Evolutionary conservation across 2,329 filamentous ascomycete genomes (phyloP).

Genomic region (Capronia americana): DNA sequence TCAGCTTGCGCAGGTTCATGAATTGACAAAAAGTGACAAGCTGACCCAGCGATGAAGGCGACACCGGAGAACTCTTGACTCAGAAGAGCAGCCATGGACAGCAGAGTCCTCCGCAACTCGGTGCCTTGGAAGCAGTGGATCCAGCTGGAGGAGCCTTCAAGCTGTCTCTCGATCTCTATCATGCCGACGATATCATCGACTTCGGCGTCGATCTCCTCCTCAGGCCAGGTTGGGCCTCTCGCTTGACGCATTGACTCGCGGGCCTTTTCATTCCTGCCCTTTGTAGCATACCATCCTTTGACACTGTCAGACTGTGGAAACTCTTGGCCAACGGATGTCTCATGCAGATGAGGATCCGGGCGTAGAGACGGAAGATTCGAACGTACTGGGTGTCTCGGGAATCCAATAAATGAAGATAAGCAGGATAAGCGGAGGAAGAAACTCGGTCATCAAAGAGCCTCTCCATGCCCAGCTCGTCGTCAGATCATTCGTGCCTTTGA

Average conservation of each 20-base stretch:
- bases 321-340: too few species aligned
- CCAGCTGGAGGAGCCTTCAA: constrained; percentile 18
- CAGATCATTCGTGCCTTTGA: constrained; percentile 68
- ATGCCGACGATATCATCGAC: constrained; percentile 19
- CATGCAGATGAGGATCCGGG: too few species aligned
- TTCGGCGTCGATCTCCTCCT: constrained; percentile 21
- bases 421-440: constrained; percentile 56
- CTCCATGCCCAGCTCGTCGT: constrained; percentile 72
- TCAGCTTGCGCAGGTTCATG: constrained; percentile 6
- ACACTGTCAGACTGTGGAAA: too few species aligned
- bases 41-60: constrained; percentile 67
- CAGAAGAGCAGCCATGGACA: constrained; percentile 5
- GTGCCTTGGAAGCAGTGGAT: constrained; percentile 23
- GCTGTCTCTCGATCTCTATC: constrained; percentile 17
- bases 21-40: background rate
- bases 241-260: constrained; percentile 10
- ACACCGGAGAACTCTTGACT: constrained; percentile 23
- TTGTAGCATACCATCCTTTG: constrained; percentile 74
- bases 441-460: constrained; percentile 72
- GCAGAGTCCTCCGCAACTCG: constrained; percentile 18
- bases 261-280: constrained; percentile 10
- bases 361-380: too few species aligned
- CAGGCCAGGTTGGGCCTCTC: constrained; percentile 14
- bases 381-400: constrained; percentile 48
- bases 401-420: constrained; percentile 66